Percentiles rank a stretch among this genome's conserved stretches.
Conservation (phyloP, 2,329 filamentous ascomycete species). For the Aaosphaeria pasadenensis region DNA sequence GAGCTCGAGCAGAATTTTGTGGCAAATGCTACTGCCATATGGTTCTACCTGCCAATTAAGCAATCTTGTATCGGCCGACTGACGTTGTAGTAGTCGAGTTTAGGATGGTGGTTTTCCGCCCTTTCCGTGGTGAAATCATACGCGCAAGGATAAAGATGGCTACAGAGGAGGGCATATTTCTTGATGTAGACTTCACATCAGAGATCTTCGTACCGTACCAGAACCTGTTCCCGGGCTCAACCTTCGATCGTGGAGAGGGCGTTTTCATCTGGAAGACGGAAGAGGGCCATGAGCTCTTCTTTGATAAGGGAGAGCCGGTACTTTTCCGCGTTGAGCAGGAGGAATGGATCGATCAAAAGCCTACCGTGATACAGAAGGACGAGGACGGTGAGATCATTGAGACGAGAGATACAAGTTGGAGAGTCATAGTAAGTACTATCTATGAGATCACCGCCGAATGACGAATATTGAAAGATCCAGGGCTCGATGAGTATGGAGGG, state of each 20-base stretch:
- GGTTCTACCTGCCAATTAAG: too few relatives aligned
- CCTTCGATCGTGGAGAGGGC: conserved; percentile 72
- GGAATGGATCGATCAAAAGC: conserved; percentile 87
- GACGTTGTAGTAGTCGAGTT: conserved; percentile 68
- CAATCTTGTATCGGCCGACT: too few relatives aligned
- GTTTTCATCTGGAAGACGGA: conserved; percentile 82
- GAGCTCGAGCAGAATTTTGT: too few relatives aligned
- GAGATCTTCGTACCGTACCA: conserved; percentile 73
- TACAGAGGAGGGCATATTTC: conserved; percentile 68
- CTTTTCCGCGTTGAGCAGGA: conserved; percentile 83
- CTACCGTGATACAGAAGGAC: conserved; percentile 68
- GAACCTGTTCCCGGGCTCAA: conserved; percentile 41
- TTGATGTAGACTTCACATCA: conserved; percentile 84
- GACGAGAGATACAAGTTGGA: conserved; percentile 68
- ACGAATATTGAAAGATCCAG: conserved; percentile 13
- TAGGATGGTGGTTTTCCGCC: conserved; percentile 87
- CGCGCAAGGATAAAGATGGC: conserved; percentile 78
- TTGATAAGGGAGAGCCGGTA: conserved; percentile 86
- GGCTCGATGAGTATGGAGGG: conserved; percentile 49
- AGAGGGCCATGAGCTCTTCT: conserved; percentile 71
- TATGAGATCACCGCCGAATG: not conserved
- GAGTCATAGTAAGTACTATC: conserved; percentile 49
- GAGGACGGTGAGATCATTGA: conserved; percentile 61
- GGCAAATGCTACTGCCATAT: too few relatives aligned
- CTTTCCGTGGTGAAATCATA: conserved; percentile 92